A percentile compares a stretch with the other conserved stretches of the same genome.
These are phyloP conservation scores for Spiraea crenata DNA, from an alignment of 331 rosid genomes.

Conservation along the genomic window DNA sequence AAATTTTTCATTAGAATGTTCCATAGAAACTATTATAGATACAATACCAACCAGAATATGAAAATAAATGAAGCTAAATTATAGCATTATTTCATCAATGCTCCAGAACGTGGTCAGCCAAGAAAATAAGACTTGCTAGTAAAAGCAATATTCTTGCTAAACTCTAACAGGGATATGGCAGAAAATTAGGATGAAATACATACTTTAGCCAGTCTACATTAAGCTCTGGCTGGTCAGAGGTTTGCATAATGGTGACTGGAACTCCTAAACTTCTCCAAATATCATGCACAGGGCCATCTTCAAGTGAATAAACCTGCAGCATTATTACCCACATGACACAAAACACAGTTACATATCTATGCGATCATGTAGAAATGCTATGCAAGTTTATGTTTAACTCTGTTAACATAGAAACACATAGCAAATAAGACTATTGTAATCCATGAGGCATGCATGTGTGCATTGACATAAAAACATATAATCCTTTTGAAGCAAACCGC, in stretches of 20 bases:
- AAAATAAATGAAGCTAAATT: not conserved
- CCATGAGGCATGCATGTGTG: not conserved
- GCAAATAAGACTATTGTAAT: not conserved
- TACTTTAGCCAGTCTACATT: constrained; percentile 92
- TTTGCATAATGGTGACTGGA: constrained; percentile 49
- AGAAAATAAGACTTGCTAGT: not conserved
- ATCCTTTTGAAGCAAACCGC: not conserved
- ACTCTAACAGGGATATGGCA: not conserved
- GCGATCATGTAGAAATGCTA: not conserved
- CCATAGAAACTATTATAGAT: not conserved
- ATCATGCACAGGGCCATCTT: constrained; percentile 68
- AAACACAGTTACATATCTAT: not conserved
- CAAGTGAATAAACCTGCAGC: constrained; percentile 82
- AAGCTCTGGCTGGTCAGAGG: constrained; percentile 48
- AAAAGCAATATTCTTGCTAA: not conserved
- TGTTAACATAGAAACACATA: not conserved
- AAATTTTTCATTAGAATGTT: not conserved
- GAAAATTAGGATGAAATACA: constrained; percentile 24
- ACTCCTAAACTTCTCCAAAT: constrained; percentile 71
- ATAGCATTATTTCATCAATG: not conserved
- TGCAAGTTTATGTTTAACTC: not conserved
- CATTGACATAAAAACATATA: not conserved
- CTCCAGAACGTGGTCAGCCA: constrained; percentile 3
- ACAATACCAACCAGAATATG: not conserved
- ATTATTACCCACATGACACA: constrained; percentile 10